A percentile compares a stretch with the other conserved stretches of the same genome.
These are phyloP conservation scores for Salvia rosmarinus DNA, from an alignment of 257 asterid species.

Conservation along the genomic window DNA sequence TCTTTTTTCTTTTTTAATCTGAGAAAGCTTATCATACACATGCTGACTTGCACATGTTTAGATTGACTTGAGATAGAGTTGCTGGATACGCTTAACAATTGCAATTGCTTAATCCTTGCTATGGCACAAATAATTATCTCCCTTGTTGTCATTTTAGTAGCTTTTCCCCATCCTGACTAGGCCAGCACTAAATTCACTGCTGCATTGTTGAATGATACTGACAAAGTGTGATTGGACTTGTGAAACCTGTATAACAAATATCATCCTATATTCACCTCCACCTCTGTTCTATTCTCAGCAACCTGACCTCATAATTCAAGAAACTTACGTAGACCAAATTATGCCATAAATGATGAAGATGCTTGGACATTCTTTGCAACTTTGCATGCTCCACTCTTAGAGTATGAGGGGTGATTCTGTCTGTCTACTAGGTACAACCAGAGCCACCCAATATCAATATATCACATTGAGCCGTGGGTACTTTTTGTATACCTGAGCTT, in stretches of 20 bases:
- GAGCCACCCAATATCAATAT: not conserved
- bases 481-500: not conserved
- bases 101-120: constrained; percentile 8
- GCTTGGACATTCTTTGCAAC: constrained; percentile 1
- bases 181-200: not conserved
- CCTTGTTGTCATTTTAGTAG: constrained; percentile 6
- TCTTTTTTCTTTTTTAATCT: not conserved
- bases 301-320: not conserved
- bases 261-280: constrained; percentile 2
- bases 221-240: not conserved
- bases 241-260: not conserved
- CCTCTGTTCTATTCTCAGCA: not conserved
- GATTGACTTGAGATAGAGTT: constrained; percentile 29
- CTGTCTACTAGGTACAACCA: not conserved
- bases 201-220: not conserved
- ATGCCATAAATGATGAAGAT: constrained; percentile 1
- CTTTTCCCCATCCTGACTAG: not conserved
- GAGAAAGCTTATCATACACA: constrained; percentile 20
- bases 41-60: not conserved
- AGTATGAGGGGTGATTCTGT: not conserved
- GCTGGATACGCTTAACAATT: constrained; percentile 2
- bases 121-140: constrained; percentile 1
- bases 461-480: constrained; percentile 3
- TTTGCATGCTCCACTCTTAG: not conserved
- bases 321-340: not conserved